Percentiles rank a stretch among this genome's conserved stretches.
Conservation (phyloP, 306 rosid genomes). For the Fragaria ananassa region DNA sequence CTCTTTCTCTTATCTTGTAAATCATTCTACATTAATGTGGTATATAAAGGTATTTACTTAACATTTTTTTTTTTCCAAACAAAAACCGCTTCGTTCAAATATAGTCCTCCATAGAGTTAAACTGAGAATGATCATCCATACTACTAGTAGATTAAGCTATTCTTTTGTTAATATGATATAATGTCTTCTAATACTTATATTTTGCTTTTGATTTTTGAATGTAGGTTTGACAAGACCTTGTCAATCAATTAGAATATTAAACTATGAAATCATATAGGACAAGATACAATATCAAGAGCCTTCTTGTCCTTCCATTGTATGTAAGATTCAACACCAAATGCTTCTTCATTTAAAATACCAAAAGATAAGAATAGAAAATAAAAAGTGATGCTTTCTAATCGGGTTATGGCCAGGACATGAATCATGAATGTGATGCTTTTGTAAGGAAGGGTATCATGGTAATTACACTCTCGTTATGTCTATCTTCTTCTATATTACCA, state of each 20-base stretch:
- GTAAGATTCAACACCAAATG: not conserved
- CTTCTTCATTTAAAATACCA: not conserved
- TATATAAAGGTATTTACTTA: no score
- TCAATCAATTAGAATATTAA: not conserved
- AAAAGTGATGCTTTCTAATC: not conserved
- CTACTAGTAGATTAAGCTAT: no score
- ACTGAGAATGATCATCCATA: no score
- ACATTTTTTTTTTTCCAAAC: no score
- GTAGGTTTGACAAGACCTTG: not conserved
- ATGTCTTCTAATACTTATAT: not conserved
- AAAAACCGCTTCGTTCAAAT: no score
- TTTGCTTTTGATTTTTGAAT: no score
- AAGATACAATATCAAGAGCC: not conserved
- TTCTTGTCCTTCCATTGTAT: not conserved
- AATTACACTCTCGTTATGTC: conserved; percentile 7
- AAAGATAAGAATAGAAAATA: not conserved
- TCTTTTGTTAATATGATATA: no score
- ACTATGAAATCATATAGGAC: not conserved
- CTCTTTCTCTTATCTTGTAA: no score
- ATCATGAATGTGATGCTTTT: not conserved
- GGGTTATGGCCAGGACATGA: not conserved
- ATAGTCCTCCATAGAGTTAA: no score
- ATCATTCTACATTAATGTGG: no score
- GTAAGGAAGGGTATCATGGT: conserved; percentile 24
- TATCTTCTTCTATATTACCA: conserved; percentile 19